Conservation (phyloP, 2,329 filamentous ascomycete genomes). For the Mycosphaerella arachidis region DNA sequence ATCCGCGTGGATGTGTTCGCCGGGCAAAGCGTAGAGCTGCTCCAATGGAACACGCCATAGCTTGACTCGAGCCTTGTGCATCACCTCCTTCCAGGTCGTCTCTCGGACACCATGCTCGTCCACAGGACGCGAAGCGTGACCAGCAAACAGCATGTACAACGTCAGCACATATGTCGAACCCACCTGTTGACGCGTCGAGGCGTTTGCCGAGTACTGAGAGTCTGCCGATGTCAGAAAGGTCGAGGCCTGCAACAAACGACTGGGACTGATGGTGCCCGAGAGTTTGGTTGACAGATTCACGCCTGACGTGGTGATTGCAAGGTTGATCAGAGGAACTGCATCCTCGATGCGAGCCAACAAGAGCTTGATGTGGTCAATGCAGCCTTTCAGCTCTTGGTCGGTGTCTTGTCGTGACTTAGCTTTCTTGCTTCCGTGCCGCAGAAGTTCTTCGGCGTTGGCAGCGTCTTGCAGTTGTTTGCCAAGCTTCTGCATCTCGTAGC, state of each 20-base stretch:
- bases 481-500: conserved; percentile 75
- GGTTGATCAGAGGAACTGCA: conserved; percentile 83
- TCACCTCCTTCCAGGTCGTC: conserved; percentile 90
- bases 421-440: conserved; percentile 41
- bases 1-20: conserved; percentile 24
- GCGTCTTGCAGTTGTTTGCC: conserved; percentile 70
- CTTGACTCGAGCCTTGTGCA: conserved; percentile 85
- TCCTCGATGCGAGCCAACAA: conserved; percentile 79
- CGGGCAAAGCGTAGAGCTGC: conserved; percentile 45
- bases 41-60: conserved; percentile 66
- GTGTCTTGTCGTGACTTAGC: conserved; percentile 52
- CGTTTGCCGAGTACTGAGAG: conserved; percentile 67
- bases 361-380: conserved; percentile 70
- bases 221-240: conserved; percentile 85
- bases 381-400: conserved; percentile 60
- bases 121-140: conserved; percentile 60
- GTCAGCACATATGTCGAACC: conserved; percentile 83
- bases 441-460: conserved; percentile 58
- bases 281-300: conserved; percentile 77
- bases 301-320: conserved; percentile 91
- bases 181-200: conserved; percentile 67
- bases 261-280: conserved; percentile 80
- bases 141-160: conserved; percentile 90
- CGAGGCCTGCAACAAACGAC: conserved; percentile 84
- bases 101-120: conserved; percentile 56